These are phyloP conservation scores for Pseudogymnoascus sp. DNA, from an alignment of 2,329 filamentous ascomycete genomes.

Conservation along the genomic window DNA sequence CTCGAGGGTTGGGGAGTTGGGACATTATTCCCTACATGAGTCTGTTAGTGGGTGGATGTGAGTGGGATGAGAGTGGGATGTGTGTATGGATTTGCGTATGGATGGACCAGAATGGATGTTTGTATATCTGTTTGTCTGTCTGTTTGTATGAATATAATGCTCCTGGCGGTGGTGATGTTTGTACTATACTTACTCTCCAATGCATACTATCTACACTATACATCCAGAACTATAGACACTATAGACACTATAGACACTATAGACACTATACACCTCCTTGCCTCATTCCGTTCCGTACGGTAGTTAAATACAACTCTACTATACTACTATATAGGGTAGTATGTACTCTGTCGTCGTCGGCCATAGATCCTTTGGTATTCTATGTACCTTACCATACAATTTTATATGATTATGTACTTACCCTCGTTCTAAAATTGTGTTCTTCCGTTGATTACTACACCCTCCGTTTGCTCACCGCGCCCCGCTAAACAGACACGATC, in stretches of 20 bases:
- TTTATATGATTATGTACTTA: not conserved
- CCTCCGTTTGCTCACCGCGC: constrained; percentile 4
- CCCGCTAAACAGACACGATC: constrained; percentile 7
- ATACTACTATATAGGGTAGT: not conserved
- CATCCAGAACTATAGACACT: not conserved
- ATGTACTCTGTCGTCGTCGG: not conserved
- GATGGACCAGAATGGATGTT: not conserved
- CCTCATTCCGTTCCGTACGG: not conserved
- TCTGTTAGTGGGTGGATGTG: not conserved
- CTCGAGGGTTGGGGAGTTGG: not conserved
- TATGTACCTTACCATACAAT: not conserved
- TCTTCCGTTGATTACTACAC: constrained; percentile 1
- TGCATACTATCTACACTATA: not conserved
- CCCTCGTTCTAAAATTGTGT: not conserved
- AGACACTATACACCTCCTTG: not conserved
- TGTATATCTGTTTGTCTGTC: not conserved
- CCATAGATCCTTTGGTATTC: not conserved
- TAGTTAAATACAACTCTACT: not conserved
- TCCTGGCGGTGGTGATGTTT: not conserved
- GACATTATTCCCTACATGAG: not conserved
- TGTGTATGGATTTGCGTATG: not conserved
- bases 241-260: not conserved
- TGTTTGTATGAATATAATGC: not conserved
- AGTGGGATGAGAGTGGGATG: not conserved
- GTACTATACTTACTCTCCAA: not conserved